Conservation (phyloP, 805 yeast genomes). For the Nakazawaea anatomiae region DNA sequence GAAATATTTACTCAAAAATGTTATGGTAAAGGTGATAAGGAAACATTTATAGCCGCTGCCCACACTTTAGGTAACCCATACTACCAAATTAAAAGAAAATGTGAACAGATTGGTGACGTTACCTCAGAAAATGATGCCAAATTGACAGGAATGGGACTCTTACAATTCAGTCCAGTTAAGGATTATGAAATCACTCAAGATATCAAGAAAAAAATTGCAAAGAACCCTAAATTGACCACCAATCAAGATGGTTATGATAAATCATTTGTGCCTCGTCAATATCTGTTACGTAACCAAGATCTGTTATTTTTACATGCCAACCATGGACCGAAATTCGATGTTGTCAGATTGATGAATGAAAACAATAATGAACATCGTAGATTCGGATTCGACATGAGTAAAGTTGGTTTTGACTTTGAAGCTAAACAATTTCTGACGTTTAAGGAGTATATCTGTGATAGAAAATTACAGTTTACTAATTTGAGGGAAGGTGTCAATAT, state of each 20-base stretch:
- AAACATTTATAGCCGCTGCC: slow-evolving; percentile 69
- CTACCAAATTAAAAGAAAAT: slow-evolving; percentile 51
- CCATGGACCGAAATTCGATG: slow-evolving; percentile 11
- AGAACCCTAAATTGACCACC: slow-evolving; percentile 9
- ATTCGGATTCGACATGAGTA: slow-evolving; percentile 9
- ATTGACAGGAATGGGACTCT: slow-evolving; percentile 13
- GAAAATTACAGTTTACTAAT: slow-evolving; percentile 8
- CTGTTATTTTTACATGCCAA: slow-evolving; percentile 9
- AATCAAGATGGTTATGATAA: slow-evolving; percentile 9
- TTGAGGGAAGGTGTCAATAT: slow-evolving; percentile 22
- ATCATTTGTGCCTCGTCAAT: slow-evolving; percentile 8
- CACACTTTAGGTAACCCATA: slow-evolving; percentile 40
- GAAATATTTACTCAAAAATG: slow-evolving; percentile 65
- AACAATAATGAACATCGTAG: slow-evolving; percentile 8
- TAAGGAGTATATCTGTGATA: slow-evolving; percentile 21
- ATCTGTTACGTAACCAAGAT: slow-evolving; percentile 6
- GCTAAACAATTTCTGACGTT: slow-evolving; percentile 20
- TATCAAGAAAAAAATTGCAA: background rate
- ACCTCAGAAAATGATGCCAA: slow-evolving; percentile 17
- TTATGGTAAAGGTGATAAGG: slow-evolving; percentile 80
- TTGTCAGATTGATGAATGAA: slow-evolving; percentile 5
- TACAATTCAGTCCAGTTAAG: slow-evolving; percentile 8
- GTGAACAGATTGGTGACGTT: slow-evolving; percentile 42
- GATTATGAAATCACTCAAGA: slow-evolving; percentile 5
- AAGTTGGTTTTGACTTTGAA: slow-evolving; percentile 21